phyloP scores from a whole-genome alignment of 768 basidiomycete species.

The Pleurotus citrinopileatus region DNA sequence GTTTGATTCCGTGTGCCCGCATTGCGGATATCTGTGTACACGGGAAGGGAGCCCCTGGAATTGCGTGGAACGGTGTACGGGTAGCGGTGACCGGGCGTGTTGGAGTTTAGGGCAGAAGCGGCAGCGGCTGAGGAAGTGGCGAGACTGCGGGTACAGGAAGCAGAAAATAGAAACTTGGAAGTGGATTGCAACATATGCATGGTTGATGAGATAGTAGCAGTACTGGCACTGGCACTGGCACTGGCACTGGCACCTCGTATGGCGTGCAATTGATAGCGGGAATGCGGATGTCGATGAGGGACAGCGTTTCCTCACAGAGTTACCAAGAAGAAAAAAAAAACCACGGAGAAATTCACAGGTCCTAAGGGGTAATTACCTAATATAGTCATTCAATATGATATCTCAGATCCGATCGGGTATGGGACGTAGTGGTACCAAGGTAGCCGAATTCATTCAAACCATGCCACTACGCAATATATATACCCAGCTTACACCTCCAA shows the following conservation, averaged over 20 bases:
- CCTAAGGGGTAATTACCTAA: constrained; percentile 3
- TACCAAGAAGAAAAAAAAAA: neutral
- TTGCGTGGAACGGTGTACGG: constrained; percentile 68
- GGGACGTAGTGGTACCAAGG: neutral
- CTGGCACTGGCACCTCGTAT: too few species aligned
- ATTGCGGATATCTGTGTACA: constrained; percentile 74
- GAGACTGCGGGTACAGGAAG: constrained; percentile 14
- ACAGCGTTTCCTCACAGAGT: neutral
- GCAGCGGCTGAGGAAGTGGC: too few species aligned
- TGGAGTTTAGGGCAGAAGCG: constrained; percentile 13
- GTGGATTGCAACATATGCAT: neutral
- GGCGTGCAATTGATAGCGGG: neutral
- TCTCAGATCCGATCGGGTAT: constrained; percentile 5
- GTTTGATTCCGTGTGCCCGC: constrained; percentile 56
- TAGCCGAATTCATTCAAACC: constrained; percentile 15
- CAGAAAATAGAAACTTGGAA: constrained; percentile 4
- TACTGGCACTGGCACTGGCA: too few species aligned
- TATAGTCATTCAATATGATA: neutral
- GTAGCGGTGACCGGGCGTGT: constrained; percentile 17
- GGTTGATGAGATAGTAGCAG: too few species aligned
- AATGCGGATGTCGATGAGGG: neutral
- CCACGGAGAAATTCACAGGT: neutral
- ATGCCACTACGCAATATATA: constrained; percentile 23
- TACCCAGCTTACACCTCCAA: constrained; percentile 17
- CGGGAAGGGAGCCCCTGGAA: constrained; percentile 63